phyloP scores from a whole-genome alignment of 2,329 filamentous ascomycete genomes.

The Chalara sp. region DNA sequence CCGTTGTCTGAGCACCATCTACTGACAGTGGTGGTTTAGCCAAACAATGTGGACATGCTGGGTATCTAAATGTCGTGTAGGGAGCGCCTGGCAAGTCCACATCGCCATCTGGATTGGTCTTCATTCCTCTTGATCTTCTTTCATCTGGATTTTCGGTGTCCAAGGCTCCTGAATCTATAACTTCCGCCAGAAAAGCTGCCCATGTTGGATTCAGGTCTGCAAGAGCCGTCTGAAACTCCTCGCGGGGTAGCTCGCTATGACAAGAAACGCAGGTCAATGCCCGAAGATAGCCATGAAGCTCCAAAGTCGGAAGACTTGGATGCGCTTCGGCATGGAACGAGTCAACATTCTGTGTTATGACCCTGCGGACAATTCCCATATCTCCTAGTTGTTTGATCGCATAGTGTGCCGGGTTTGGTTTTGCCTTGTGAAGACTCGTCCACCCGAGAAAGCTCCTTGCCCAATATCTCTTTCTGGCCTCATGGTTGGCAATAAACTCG shows the following conservation, averaged over 20 bases:
- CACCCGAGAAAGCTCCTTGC: conserved; percentile 90
- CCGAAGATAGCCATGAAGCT: conserved; percentile 87
- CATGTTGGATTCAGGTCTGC: conserved; percentile 78
- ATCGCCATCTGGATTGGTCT: conserved; percentile 89
- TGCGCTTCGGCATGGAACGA: conserved; percentile 82
- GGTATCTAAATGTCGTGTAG: conserved; percentile 87
- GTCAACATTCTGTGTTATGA: conserved; percentile 96
- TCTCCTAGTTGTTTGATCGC: conserved; percentile 67
- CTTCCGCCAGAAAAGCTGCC: conserved; percentile 67
- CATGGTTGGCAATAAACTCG: conserved; percentile 78
- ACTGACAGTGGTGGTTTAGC: conserved; percentile 48
- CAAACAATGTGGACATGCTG: conserved; percentile 78
- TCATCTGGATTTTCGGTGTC: conserved; percentile 70
- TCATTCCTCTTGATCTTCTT: conserved; percentile 61
- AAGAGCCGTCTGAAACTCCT: conserved; percentile 69
- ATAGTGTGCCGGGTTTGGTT: conserved; percentile 72
- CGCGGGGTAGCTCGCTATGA: conserved; percentile 61
- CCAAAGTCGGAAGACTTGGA: conserved; percentile 66
- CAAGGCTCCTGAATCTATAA: conserved; percentile 67
- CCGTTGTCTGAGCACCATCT: conserved; percentile 47
- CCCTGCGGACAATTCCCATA: conserved; percentile 64
- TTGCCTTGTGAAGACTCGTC: conserved; percentile 72
- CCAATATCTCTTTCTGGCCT: conserved; percentile 90
- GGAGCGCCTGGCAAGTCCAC: conserved; percentile 82
- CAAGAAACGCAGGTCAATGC: conserved; percentile 78